phyloP scores from a whole-genome alignment of 495 filamentous ascomycete genomes.

The Daldinia decipiens region DNA sequence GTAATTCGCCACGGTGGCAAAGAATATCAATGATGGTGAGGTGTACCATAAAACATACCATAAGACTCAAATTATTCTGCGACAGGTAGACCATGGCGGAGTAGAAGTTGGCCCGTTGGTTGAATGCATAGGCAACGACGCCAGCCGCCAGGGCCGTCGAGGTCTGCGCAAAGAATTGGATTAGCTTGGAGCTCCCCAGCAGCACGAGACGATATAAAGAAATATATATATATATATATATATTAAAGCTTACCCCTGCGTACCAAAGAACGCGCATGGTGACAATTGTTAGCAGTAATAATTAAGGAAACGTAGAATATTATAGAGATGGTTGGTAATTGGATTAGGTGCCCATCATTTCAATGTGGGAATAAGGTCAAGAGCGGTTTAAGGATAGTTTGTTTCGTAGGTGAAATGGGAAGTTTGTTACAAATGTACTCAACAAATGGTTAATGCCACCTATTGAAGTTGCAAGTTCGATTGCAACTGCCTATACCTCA shows the following conservation, averaged over 20 bases:
- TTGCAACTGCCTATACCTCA: slow-evolving; percentile 14
- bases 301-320: slow-evolving; percentile 39
- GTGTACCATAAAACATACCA: slow-evolving; percentile 65
- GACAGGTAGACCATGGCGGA: slow-evolving; percentile 94
- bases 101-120: slow-evolving; percentile 97
- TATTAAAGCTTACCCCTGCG: slow-evolving; percentile 61
- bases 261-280: slow-evolving; percentile 67
- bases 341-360: slow-evolving; percentile 48
- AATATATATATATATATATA: slow-evolving; percentile 10
- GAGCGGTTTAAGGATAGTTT: no score
- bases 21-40: not conserved
- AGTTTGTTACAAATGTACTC: slow-evolving; percentile 5
- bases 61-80: slow-evolving; percentile 92
- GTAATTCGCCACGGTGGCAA: slow-evolving; percentile 1
- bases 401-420: not conserved
- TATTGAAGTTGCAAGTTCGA: slow-evolving; percentile 35
- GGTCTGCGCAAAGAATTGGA: slow-evolving; percentile 58
- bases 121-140: slow-evolving; percentile 88
- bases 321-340: slow-evolving; percentile 26
- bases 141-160: slow-evolving; percentile 81
- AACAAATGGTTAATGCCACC: slow-evolving; percentile 38
- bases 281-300: slow-evolving; percentile 30
- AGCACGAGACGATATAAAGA: not conserved
- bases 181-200: slow-evolving; percentile 28
- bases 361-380: not conserved